Evolutionary conservation across 257 asterid genomes (phyloP), one percentile per base, ranked within the genome.

Genomic region (Misopates orontium): DNA sequence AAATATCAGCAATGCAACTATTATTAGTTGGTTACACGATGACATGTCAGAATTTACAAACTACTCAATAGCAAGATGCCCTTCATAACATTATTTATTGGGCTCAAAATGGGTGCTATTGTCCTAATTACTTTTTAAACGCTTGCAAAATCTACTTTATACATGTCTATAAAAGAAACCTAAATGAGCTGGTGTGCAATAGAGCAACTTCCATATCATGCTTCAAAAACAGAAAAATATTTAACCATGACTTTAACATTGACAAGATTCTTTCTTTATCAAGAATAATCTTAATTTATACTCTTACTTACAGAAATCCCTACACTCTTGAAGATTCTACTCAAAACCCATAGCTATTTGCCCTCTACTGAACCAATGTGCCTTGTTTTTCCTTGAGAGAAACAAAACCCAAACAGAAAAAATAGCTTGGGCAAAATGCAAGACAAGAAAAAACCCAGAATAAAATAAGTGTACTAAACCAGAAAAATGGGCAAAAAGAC

Each of bases 181-280:
- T 56, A 64, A 52, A 49, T 72, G 73, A 75, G 82, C 76, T 78
- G 80, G 57, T 63, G 56, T 31, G 75, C 78, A 79, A 55, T 50
- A 62, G 3, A 51, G 5, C 39, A 57, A 19, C 12, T 62, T 66
- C 40, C 64, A 56, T 50, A 54, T 52, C 68, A 42, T 57, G 23
- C 39, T 36, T 11, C 14, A 6, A 6, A 23, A n/a, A n/a, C n/a
- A n/a, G n/a, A n/a, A n/a, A n/a, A n/a, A n/a, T n/a, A n/a, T n/a
- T n/a, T n/a, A n/a, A n/a, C n/a, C n/a, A n/a, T n/a, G n/a, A n/a
- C n/a, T n/a, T n/a, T n/a, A 12, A 22, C 18, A 50, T 20, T 45
- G 23, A 48, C 48, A 60, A 69, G 32, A 14, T 47, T 62, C 41
- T 15, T 21, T 44, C 62, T 31, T 56, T 56, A 41, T 56, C 41